Evolutionary conservation across 139 green algal species (phyloP), one percentile per base, ranked within the genome.

Genomic region (Tetraselmis striata): DNA sequence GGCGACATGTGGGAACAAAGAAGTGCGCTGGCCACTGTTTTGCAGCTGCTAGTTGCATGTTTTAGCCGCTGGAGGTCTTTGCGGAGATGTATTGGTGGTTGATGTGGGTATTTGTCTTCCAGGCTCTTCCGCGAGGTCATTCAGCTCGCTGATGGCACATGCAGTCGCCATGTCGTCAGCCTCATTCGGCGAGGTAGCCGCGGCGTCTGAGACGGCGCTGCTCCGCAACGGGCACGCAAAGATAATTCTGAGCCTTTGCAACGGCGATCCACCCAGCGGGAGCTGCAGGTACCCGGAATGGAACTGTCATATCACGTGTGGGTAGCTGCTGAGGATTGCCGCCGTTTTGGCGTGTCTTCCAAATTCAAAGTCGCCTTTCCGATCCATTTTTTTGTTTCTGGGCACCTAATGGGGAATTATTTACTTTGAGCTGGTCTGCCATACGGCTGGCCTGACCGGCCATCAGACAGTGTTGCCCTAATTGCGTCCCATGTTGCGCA

Each of bases 341-440:
- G n/a, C n/a, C n/a, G n/a, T n/a, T n/a, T n/a, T n/a, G n/a, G n/a
- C n/a, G n/a, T n/a, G n/a, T n/a, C n/a, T n/a, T n/a, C n/a, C n/a
- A n/a, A n/a, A n/a, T n/a, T n/a, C n/a, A n/a, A n/a, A n/a, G n/a
- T n/a, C n/a, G n/a, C n/a, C n/a, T n/a, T n/a, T n/a, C n/a, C n/a
- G n/a, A n/a, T n/a, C n/a, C n/a, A n/a, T n/a, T n/a, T n/a, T n/a
- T n/a, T n/a, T n/a, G n/a, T n/a, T n/a, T n/a, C n/a, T n/a, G n/a
- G n/a, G n/a, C n/a, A n/a, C n/a, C n/a, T n/a, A n/a, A n/a, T 85
- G 85, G 83, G 80, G 84, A 59, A 87, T 87, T 79, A 1, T 45
- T 1, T 29, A 24, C 1, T 79, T 89, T 28, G 59, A 84, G 59
- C 23, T 28, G n/a, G 23, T 28, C 0, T 89, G 81, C 79, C 80